phyloP scores from a whole-genome alignment of 2,329 filamentous ascomycete genomes.

The Trichophyton verrucosum region DNA sequence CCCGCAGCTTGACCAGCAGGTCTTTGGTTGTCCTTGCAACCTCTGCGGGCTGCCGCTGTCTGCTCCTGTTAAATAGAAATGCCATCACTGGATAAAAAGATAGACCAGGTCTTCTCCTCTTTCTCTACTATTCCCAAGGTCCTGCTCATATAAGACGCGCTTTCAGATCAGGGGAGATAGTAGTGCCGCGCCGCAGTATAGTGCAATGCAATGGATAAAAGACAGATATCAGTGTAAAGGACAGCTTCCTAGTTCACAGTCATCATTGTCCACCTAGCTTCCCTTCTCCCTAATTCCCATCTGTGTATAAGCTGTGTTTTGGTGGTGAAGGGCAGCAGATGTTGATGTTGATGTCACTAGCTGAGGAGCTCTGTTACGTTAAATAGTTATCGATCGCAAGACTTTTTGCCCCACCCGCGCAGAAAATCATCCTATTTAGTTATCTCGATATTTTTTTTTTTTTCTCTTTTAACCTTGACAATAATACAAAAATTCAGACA shows the following conservation, averaged over 20 bases:
- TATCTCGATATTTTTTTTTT: not conserved
- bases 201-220: not conserved
- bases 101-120: not conserved
- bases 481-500: not conserved
- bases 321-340: not conserved
- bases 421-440: not conserved
- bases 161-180: not conserved
- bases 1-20: constrained; percentile 48
- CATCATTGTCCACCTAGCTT: not conserved
- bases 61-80: constrained; percentile 54
- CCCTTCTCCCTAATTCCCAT: not conserved
- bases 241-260: not conserved
- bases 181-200: not conserved
- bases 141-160: not conserved
- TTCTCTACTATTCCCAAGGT: not conserved
- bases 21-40: constrained; percentile 53
- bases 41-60: constrained; percentile 50
- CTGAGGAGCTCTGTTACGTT: not conserved
- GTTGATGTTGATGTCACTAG: not conserved
- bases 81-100: constrained; percentile 42
- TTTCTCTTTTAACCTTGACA: not conserved
- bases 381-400: not conserved
- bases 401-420: not conserved
- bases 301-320: not conserved
- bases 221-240: not conserved